phyloP scores from a whole-genome alignment of 2,329 filamentous ascomycete genomes.

The Akanthomyces lecanii region DNA sequence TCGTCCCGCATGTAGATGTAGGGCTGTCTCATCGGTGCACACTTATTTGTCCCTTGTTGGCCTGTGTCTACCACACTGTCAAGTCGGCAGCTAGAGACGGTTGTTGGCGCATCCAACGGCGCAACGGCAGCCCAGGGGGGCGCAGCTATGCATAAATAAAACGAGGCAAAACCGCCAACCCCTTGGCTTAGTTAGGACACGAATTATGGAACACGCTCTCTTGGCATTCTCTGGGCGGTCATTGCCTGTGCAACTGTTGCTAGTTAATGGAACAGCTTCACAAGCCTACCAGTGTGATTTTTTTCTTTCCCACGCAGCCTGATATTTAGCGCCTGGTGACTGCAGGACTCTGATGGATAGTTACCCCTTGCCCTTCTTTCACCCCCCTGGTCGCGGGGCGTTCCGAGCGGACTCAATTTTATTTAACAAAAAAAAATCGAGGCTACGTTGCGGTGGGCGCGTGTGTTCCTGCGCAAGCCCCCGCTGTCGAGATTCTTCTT shows the following conservation, averaged over 20 bases:
- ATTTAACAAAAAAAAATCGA: no score
- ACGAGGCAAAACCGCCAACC: not conserved
- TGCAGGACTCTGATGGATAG: not conserved
- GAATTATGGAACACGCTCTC: not conserved
- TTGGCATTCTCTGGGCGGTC: slow-evolving; percentile 5
- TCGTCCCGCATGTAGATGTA: not conserved
- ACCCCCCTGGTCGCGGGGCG: no score
- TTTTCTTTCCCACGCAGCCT: not conserved
- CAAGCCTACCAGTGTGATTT: no score
- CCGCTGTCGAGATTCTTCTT: not conserved
- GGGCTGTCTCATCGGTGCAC: not conserved
- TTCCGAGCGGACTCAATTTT: no score
- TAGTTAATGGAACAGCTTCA: no score
- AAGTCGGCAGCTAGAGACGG: not conserved
- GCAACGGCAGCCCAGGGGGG: not conserved
- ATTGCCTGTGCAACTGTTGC: not conserved
- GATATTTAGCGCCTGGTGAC: not conserved
- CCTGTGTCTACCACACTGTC: no score
- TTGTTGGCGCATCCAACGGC: not conserved
- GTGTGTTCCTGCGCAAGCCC: not conserved
- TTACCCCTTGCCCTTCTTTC: not conserved
- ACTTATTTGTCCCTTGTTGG: no score
- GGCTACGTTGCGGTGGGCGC: no score
- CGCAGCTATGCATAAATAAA: not conserved
- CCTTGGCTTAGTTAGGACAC: not conserved